Evolutionary conservation across 106 monocot species (phyloP).

Genomic region (Vanilla planifolia): DNA sequence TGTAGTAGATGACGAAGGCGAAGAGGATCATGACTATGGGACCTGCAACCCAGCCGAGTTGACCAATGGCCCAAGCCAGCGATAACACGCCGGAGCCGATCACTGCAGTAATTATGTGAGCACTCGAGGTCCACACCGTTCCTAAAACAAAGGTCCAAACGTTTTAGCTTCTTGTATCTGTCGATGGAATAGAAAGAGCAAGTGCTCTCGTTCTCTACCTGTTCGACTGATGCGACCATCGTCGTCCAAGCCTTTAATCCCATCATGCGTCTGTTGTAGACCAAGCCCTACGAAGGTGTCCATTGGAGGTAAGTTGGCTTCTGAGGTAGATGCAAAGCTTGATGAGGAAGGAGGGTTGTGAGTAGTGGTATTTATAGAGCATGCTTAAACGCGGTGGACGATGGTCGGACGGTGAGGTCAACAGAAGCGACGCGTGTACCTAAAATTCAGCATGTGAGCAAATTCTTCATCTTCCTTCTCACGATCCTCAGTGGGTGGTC

Average conservation of each 20-base stretch:
- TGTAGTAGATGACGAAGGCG: conserved; percentile 64
- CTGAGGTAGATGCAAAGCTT: not conserved
- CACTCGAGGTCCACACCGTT: conserved; percentile 15
- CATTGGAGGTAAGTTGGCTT: not conserved
- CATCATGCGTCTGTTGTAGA: not conserved
- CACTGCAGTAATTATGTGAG: conserved; percentile 20
- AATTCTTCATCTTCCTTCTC: not conserved
- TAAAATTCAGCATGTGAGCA: not conserved
- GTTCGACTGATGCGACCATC: conserved; percentile 51
- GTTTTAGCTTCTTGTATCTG: not conserved
- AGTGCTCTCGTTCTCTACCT: conserved; percentile 12
- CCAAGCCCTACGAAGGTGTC: conserved; percentile 10
- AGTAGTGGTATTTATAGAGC: not conserved
- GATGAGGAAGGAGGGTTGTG: not conserved
- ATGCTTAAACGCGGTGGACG: not conserved
- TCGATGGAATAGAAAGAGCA: not conserved
- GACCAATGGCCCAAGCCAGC: conserved; percentile 17
- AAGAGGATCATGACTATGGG: conserved; percentile 26
- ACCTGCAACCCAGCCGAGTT: conserved; percentile 24
- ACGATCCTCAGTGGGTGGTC: not conserved
- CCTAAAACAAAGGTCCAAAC: not conserved
- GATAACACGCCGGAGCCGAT: conserved; percentile 23
- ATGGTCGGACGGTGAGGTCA: not conserved
- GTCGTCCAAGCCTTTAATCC: conserved; percentile 41
- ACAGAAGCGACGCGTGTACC: not conserved